Conservation (phyloP, 179 eudicot species). For the Carnegiea gigantea region DNA sequence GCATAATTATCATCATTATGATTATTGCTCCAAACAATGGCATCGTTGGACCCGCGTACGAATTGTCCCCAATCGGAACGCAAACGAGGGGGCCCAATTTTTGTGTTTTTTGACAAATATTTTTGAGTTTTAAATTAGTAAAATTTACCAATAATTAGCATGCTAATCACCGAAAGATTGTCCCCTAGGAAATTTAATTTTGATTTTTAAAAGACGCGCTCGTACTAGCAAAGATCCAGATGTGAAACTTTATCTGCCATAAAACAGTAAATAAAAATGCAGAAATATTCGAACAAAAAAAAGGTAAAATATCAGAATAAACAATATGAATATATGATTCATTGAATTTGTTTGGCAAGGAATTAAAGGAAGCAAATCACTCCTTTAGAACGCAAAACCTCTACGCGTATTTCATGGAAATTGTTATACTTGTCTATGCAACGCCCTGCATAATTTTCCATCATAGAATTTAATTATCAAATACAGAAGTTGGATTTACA, state of each 20-base stretch:
- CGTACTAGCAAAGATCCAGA: conserved; percentile 5
- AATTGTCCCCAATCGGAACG: neutral
- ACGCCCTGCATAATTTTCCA: too few species aligned
- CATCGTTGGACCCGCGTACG: too few species aligned
- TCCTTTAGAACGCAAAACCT: neutral
- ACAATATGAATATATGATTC: neutral
- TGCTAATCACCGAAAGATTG: conserved; percentile 22
- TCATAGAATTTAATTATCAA: too few species aligned
- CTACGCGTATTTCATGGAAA: neutral
- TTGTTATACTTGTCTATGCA: neutral
- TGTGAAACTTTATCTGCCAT: neutral
- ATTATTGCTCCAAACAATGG: too few species aligned
- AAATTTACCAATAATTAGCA: neutral
- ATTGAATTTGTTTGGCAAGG: neutral
- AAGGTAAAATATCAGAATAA: too few species aligned
- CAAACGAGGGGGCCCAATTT: neutral
- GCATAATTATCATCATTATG: too few species aligned
- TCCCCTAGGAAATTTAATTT: conserved; percentile 5
- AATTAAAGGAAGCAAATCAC: neutral
- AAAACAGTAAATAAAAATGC: neutral
- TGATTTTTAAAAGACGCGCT: neutral
- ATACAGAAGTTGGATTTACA: too few species aligned
- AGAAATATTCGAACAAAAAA: neutral
- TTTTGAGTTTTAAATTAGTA: neutral
- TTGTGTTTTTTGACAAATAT: neutral